Base-by-base conservation (phyloP, 805 yeast genomes). In the Maudiozyma pseudohumilis region DNA sequence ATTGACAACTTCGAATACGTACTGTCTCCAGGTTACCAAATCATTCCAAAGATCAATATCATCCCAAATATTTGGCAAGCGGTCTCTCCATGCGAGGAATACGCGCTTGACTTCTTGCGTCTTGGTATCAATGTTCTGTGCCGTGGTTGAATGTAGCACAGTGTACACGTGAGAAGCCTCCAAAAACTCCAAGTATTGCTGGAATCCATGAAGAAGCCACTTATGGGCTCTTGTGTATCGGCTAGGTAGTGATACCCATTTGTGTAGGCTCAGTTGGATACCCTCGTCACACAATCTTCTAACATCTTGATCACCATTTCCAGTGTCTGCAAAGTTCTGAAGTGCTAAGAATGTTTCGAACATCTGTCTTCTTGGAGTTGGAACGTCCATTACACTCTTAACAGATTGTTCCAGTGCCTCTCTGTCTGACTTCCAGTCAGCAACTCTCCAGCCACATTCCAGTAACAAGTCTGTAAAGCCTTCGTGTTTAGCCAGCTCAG, bases 391-490 rank as follows among this genome's bases (percentile, higher is more conserved):
- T 5, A 92, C 95, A 30, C 94, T 83, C 59, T 87, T 85, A 19
- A 92, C 94, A 1, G 95, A 81, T 52, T 85, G 95, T 53, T 88
- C 96, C 27, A 92, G 65, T 0, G 97, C 92, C 46, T 89, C 97
- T 45, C 88, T 73, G 52, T 94, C 98, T 7, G 94, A 79, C 42
- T 80, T 80, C 98, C 98, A 92, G 53, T 92, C 97, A 6, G 98
- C 96, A 28, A 92, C 94, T 53, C 99, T 72, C 99, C 99, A 92
- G 27, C 97, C 98, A 70, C 98, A 94, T 59, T 92, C 99, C n/a
- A 92, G 66, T 19, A 94, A 64, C 46, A 92, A 67, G 53, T 92
- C 98, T 0, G 96, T 87, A 56, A 89, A 94, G 0, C 96, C 96
- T 66, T 94, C 99, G 53, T 94, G 97, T 50, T 89, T 87, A 2